These are phyloP conservation scores for Sphagnum tenellum DNA, from an alignment of 225 moss, liverwort and hornwort species.

Conservation along the genomic window DNA sequence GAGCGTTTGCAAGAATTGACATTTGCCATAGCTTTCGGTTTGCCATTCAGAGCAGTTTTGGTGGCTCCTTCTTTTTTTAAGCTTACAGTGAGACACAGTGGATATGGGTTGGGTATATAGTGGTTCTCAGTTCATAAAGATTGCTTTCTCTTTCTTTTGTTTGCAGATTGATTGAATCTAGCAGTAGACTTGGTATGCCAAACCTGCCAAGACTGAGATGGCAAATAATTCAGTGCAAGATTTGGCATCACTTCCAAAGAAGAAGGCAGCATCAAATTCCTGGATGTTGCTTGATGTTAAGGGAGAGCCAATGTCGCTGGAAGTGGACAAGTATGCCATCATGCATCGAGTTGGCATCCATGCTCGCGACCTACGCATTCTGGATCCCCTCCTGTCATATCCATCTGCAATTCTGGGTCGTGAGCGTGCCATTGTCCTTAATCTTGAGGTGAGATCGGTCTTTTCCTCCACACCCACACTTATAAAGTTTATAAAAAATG, in stretches of 20 bases:
- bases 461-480: background rate
- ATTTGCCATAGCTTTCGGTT: too few species aligned
- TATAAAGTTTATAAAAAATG: too few species aligned
- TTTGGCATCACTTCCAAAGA: conserved; percentile 41
- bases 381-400: conserved; percentile 91
- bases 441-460: conserved; percentile 65
- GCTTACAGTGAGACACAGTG: background rate
- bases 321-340: conserved; percentile 95
- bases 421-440: conserved; percentile 96
- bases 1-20: too few species aligned
- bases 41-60: background rate
- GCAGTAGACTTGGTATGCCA: conserved; percentile 26
- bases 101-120: background rate
- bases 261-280: conserved; percentile 74
- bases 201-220: conserved; percentile 26
- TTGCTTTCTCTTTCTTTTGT: background rate
- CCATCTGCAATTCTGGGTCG: conserved; percentile 97
- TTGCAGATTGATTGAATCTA: conserved; percentile 38
- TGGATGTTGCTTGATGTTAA: conserved; percentile 89
- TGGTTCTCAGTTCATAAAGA: background rate
- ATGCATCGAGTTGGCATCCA: conserved; percentile 99
- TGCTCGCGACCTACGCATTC: conserved; percentile 95
- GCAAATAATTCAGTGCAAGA: conserved; percentile 27
- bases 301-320: conserved; percentile 69
- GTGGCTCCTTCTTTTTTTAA: background rate